Evolutionary conservation across 345 rosid species (phyloP).

Genomic region (Euphorbia tirucalli): DNA sequence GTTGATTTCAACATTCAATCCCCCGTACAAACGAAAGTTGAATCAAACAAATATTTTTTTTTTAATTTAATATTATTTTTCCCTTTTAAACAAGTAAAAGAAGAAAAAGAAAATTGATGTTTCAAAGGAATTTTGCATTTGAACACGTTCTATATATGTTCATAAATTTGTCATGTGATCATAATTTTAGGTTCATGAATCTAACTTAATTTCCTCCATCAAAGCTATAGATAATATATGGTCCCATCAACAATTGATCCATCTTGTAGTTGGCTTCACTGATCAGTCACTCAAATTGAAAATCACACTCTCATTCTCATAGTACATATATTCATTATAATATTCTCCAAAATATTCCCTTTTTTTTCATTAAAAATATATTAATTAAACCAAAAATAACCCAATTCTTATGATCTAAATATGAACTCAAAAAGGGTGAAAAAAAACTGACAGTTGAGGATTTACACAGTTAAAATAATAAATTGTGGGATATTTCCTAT

Average conservation of each 20-base stretch:
- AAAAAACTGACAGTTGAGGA: neutral
- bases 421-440: too few species aligned
- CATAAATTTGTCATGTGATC: neutral
- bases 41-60: neutral
- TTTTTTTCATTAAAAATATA: neutral
- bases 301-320: neutral
- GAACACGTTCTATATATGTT: constrained; percentile 10
- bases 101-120: neutral
- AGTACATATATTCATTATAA: neutral
- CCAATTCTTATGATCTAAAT: neutral
- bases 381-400: neutral
- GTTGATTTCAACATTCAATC: neutral
- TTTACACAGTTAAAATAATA: neutral
- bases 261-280: neutral
- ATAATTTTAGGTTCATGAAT: constrained; percentile 29
- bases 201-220: neutral
- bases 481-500: neutral
- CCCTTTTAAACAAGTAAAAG: neutral
- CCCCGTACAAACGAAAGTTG: neutral
- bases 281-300: neutral
- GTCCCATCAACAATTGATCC: constrained; percentile 12
- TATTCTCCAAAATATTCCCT: neutral
- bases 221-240: neutral
- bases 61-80: neutral
- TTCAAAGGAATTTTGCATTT: neutral